Base-by-base conservation (phyloP, 129 eudicot species). In the Pittosporum tobira region DNA sequence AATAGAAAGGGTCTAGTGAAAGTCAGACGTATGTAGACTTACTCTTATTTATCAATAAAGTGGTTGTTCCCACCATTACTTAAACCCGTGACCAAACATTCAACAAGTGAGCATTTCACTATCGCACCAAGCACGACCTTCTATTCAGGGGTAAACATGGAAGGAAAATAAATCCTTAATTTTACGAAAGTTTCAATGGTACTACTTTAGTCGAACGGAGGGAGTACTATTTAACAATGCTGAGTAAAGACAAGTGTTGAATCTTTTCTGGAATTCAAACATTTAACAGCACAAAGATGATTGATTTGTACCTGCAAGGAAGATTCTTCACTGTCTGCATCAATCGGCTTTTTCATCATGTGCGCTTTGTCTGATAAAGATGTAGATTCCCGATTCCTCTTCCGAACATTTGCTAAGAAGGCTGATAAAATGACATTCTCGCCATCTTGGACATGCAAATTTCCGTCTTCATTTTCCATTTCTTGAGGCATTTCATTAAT, bases 341-440 rank as follows among this genome's bases (percentile, higher is more conserved):
- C 67, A 51, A 59, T 43, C 65, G 71, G 55, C 46, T 71, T 71
- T 69, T 53, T 82, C 63, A 42, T 57, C 51, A 75, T 56, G 59
- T 78, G 75, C 6, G 80, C 80, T 44, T 82, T 83, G 19, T 55
- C 74, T 37, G 50, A 16, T 18, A 75, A 63, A 9, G 75, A 57
- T 25, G 51, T 63, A 61, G 74, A 43, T 46, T 74, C 79, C 51
- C 84, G 70, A 70, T 78, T 77, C 72, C 81, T 70, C 75, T 85
- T 85, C 22, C 58, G 69, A 61, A 85, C 66, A 62, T 46, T 13
- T 9, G 23, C 26, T 56, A 31, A n/a, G n/a, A n/a, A n/a, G n/a
- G n/a, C n/a, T n/a, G n/a, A n/a, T n/a, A n/a, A n/a, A n/a, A n/a
- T n/a, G n/a, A n/a, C 15, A 7, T 56, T 38, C 18, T 56, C 18